Conservation (phyloP, 139 green algal species). For the Picocystis salinarum region DNA sequence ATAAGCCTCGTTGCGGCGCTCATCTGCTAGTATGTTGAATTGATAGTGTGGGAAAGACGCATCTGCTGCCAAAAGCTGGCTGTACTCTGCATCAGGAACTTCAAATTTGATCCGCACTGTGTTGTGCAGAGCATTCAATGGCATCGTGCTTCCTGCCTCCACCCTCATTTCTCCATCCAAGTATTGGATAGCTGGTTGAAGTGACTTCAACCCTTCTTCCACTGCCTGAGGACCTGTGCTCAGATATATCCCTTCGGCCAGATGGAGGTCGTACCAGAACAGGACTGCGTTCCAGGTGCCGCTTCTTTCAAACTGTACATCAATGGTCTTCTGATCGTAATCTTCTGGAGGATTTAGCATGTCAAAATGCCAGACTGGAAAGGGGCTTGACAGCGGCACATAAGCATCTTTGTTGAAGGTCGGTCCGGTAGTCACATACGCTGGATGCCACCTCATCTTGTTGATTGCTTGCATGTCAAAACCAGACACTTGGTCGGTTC, state of each 20-base stretch:
- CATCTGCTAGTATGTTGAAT: slow-evolving; percentile 35
- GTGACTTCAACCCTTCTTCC: slow-evolving; percentile 16
- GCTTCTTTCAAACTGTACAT: slow-evolving; percentile 27
- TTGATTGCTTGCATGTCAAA: slow-evolving; percentile 36
- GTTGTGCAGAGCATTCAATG: slow-evolving; percentile 39
- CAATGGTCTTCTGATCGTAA: slow-evolving; percentile 24
- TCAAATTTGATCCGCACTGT: slow-evolving; percentile 42
- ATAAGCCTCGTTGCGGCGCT: slow-evolving; percentile 17
- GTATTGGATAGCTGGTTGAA: slow-evolving; percentile 50
- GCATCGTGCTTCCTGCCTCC: slow-evolving; percentile 19
- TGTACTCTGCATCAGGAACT: slow-evolving; percentile 37
- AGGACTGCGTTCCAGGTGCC: slow-evolving; percentile 35
- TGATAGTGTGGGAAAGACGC: slow-evolving; percentile 36
- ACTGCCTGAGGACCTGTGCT: slow-evolving; percentile 12
- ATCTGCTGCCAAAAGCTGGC: slow-evolving; percentile 29
- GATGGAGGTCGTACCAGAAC: slow-evolving; percentile 43
- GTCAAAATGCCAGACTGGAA: slow-evolving; percentile 42
- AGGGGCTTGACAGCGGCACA: slow-evolving; percentile 15
- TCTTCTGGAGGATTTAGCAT: slow-evolving; percentile 24
- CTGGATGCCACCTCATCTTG: slow-evolving; percentile 32
- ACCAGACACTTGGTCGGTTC: slow-evolving; percentile 20
- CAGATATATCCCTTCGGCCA: slow-evolving; percentile 11
- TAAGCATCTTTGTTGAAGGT: slow-evolving; percentile 18
- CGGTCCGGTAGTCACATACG: slow-evolving; percentile 16
- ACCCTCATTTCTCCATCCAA: slow-evolving; percentile 38